Evolutionary conservation across 768 basidiomycete genomes (phyloP).

Genomic region (Auricularia heimuer): DNA sequence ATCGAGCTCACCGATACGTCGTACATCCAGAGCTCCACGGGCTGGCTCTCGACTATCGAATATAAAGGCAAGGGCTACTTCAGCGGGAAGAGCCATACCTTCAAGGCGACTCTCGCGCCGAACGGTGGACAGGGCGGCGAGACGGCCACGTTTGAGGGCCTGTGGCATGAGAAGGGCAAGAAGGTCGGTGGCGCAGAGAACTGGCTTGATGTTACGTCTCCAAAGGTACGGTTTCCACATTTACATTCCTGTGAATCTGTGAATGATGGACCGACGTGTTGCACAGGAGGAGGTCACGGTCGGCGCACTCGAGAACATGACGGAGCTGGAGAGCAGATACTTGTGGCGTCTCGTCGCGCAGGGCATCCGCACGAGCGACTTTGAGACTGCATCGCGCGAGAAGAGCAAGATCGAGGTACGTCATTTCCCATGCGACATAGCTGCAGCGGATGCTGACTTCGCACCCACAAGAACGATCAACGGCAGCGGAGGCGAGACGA

Average conservation of each 20-base stretch:
- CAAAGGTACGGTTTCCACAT: slow-evolving; percentile 29
- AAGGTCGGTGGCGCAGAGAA: slow-evolving; percentile 26
- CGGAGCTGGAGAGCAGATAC: slow-evolving; percentile 61
- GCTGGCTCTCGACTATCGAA: slow-evolving; percentile 61
- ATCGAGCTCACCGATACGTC: slow-evolving; percentile 82
- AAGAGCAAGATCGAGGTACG: slow-evolving; percentile 84
- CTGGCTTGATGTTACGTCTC: slow-evolving; percentile 70
- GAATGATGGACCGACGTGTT: too few relatives aligned
- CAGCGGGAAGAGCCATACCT: slow-evolving; percentile 83
- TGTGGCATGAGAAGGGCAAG: slow-evolving; percentile 67
- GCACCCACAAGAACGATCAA: slow-evolving; percentile 59
- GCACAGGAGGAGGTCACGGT: slow-evolving; percentile 54
- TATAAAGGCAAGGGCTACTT: slow-evolving; percentile 98
- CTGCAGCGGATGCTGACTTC: too few relatives aligned
- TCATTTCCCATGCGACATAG: neutral
- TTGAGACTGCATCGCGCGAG: slow-evolving; percentile 79
- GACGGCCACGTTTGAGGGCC: slow-evolving; percentile 51
- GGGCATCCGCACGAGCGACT: slow-evolving; percentile 86
- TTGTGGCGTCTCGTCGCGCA: slow-evolving; percentile 82
- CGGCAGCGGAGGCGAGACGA: slow-evolving; percentile 83
- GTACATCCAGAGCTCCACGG: slow-evolving; percentile 62
- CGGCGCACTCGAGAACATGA: slow-evolving; percentile 32
- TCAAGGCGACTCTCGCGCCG: slow-evolving; percentile 70
- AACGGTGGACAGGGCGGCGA: slow-evolving; percentile 30
- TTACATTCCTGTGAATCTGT: too few relatives aligned